Evolutionary conservation across 2,329 filamentous ascomycete genomes (phyloP).

Genomic region (Phyllosticta ampelicida): DNA sequence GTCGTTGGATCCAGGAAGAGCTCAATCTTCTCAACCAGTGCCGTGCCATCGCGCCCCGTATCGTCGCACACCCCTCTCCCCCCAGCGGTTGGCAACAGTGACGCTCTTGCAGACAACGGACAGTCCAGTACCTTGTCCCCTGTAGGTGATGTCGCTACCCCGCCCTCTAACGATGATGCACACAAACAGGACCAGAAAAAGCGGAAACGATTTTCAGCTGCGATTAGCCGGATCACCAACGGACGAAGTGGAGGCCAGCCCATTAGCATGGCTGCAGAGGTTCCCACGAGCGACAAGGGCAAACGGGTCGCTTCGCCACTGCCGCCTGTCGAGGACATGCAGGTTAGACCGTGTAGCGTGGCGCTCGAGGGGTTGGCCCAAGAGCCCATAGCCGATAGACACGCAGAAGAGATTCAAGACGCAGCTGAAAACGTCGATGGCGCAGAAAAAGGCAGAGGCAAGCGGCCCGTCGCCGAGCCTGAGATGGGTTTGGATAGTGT

Average conservation of each 20-base stretch:
- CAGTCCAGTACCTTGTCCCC: neutral
- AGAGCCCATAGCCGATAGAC: neutral
- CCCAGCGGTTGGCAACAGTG: neutral
- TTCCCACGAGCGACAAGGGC: neutral
- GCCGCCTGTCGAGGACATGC: neutral
- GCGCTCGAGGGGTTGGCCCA: neutral
- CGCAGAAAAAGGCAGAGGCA: neutral
- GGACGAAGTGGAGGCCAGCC: conserved; percentile 2
- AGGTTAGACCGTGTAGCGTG: neutral
- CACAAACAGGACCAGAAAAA: conserved; percentile 1
- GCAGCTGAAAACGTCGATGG: neutral
- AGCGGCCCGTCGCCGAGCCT: neutral
- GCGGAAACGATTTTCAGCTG: neutral
- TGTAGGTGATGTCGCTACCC: neutral
- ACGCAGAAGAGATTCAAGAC: neutral
- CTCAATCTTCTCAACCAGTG: neutral
- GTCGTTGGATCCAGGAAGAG: neutral
- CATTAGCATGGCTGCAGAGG: neutral
- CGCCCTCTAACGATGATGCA: neutral
- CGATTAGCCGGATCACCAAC: neutral
- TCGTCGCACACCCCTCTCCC: neutral
- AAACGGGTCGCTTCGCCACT: neutral
- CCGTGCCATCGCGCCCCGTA: neutral
- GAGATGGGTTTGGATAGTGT: neutral
- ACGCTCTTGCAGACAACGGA: neutral